These are phyloP conservation scores for Penicillium sp. DNA, from an alignment of 2,329 filamentous ascomycete genomes.

Conservation along the genomic window DNA sequence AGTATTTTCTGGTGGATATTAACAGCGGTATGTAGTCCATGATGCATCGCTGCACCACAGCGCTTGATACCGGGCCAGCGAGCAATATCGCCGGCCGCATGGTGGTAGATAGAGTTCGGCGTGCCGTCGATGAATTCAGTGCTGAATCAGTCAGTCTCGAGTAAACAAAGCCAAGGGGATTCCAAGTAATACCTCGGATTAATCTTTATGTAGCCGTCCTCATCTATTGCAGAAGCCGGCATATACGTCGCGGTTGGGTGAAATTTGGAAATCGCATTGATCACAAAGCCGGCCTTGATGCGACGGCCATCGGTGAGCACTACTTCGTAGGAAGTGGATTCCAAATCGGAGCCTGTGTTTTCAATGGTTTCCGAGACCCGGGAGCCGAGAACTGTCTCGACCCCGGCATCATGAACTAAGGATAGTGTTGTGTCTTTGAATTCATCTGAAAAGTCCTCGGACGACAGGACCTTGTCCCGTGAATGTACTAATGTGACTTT, in stretches of 20 bases:
- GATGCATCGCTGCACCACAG: constrained; percentile 70
- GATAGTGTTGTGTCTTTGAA: constrained; percentile 61
- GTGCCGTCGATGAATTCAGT: constrained; percentile 53
- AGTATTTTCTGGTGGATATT: constrained; percentile 60
- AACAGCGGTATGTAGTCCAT: constrained; percentile 61
- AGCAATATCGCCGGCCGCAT: constrained; percentile 66
- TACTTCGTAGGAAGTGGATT: constrained; percentile 36
- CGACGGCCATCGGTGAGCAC: constrained; percentile 58
- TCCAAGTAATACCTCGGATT: constrained; percentile 42
- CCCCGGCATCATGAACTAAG: constrained; percentile 58
- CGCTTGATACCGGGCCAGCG: constrained; percentile 77
- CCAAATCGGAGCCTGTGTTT: constrained; percentile 22
- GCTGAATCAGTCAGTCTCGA: constrained; percentile 1
- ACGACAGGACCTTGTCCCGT: constrained; percentile 64
- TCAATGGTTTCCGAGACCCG: constrained; percentile 45
- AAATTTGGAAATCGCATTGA: constrained; percentile 65
- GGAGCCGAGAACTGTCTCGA: constrained; percentile 61
- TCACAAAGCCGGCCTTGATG: constrained; percentile 60
- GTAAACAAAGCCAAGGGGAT: constrained; percentile 20
- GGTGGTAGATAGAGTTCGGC: constrained; percentile 59
- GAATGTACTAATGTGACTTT: constrained; percentile 74
- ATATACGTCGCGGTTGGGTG: constrained; percentile 62
- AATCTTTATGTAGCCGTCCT: constrained; percentile 64
- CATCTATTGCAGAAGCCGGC: constrained; percentile 55
- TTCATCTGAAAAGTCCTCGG: constrained; percentile 66